Conservation (phyloP, 768 basidiomycete species). For the Lentinus tigrinus region DNA sequence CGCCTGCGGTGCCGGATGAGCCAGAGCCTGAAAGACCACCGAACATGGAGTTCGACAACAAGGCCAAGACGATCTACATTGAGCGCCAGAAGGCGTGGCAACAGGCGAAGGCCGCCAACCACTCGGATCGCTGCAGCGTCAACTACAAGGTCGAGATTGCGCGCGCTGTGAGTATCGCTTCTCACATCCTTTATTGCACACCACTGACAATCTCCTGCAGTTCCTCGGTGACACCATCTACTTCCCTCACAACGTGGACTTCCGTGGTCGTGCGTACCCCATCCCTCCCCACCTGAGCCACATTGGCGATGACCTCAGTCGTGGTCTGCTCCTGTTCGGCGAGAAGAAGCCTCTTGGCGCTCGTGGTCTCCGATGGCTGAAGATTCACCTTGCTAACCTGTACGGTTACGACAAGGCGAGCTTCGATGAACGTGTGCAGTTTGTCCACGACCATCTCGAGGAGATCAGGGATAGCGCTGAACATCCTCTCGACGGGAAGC, state of each 20-base stretch:
- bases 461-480: slow-evolving; percentile 82
- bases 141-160: slow-evolving; percentile 99
- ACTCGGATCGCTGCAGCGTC: slow-evolving; percentile 87
- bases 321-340: slow-evolving; percentile 83
- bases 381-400: slow-evolving; percentile 91
- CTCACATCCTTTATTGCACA: background rate
- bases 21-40: slow-evolving; percentile 61
- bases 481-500: slow-evolving; percentile 73
- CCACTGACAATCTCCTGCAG: slow-evolving; percentile 34
- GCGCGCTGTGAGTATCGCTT: slow-evolving; percentile 60
- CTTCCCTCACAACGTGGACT: slow-evolving; percentile 95
- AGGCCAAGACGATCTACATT: slow-evolving; percentile 54
- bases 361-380: slow-evolving; percentile 89
- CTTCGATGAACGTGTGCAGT: slow-evolving; percentile 89
- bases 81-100: slow-evolving; percentile 53
- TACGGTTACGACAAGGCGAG: slow-evolving; percentile 93
- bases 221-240: slow-evolving; percentile 89
- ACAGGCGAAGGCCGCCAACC: slow-evolving; percentile 72
- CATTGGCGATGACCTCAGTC: slow-evolving; percentile 90
- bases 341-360: slow-evolving; percentile 77
- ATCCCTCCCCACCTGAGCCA: slow-evolving; percentile 95
- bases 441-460: slow-evolving; percentile 67
- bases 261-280: slow-evolving; percentile 96
- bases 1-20: slow-evolving; percentile 64
- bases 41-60: slow-evolving; percentile 49